Conservation (phyloP, 2,329 filamentous ascomycete species). For the Neonectria punicea region DNA sequence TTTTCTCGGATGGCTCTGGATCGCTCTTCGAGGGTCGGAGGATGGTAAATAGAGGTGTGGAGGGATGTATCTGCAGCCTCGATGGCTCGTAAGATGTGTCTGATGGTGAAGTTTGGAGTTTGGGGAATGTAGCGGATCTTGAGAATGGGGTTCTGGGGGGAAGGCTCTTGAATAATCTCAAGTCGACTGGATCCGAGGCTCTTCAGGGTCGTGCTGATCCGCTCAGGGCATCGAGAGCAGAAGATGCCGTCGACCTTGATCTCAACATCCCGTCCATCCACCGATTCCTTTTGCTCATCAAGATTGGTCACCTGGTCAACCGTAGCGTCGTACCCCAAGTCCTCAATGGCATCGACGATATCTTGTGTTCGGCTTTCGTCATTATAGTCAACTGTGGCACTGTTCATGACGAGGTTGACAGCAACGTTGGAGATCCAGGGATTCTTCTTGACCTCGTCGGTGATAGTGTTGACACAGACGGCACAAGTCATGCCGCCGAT, state of each 20-base stretch:
- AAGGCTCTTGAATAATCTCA: conserved; percentile 64
- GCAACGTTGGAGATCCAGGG: conserved; percentile 67
- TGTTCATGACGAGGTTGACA: conserved; percentile 75
- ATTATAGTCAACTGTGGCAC: conserved; percentile 68
- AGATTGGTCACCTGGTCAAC: conserved; percentile 62
- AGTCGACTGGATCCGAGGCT: conserved; percentile 62
- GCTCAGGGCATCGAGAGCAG: conserved; percentile 75
- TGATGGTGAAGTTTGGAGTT: conserved; percentile 76
- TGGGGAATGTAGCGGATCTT: conserved; percentile 76
- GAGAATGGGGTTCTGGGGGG: conserved; percentile 72
- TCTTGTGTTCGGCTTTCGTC: conserved; percentile 46
- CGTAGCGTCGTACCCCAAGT: conserved; percentile 73
- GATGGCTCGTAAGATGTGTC: conserved; percentile 77
- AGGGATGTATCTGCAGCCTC: conserved; percentile 73
- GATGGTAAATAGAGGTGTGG: conserved; percentile 76
- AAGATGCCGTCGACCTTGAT: conserved; percentile 78
- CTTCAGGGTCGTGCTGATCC: conserved; percentile 64
- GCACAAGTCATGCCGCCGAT: conserved; percentile 81
- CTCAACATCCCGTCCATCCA: conserved; percentile 65
- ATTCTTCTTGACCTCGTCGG: conserved; percentile 64
- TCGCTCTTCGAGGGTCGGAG: conserved; percentile 84
- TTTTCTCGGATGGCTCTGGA: conserved; percentile 76
- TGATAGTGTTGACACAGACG: conserved; percentile 73
- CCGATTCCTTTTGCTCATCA: conserved; percentile 53
- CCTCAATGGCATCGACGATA: conserved; percentile 62